Evolutionary conservation across 2,329 filamentous ascomycete genomes (phyloP).

Genomic region (Hortaea werneckii): DNA sequence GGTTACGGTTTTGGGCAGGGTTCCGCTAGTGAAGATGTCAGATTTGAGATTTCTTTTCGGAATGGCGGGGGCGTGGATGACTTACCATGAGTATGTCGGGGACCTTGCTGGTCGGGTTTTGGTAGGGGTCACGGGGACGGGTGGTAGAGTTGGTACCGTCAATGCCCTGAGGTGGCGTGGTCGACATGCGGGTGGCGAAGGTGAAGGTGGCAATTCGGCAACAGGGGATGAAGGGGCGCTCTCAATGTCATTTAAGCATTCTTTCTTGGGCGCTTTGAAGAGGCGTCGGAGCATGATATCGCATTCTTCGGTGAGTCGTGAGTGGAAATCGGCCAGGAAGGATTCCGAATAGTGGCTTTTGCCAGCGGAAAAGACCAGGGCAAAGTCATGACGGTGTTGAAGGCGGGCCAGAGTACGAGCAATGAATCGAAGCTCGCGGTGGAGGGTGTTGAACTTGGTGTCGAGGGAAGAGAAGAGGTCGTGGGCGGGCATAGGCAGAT

Average conservation of each 20-base stretch:
- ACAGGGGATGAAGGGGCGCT: constrained; percentile 1
- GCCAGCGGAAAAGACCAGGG: constrained; percentile 2
- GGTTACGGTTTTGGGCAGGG: neutral
- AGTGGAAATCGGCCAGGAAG: neutral
- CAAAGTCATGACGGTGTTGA: constrained; percentile 4
- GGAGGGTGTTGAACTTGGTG: constrained; percentile 4
- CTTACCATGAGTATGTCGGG: too few species aligned
- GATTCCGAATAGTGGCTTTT: neutral
- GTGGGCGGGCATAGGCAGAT: neutral
- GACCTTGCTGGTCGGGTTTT: too few species aligned
- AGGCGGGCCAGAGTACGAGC: constrained; percentile 6
- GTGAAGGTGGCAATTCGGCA: neutral
- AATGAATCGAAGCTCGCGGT: constrained; percentile 9
- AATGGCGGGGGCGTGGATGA: too few species aligned
- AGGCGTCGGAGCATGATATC: neutral
- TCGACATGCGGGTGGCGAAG: neutral
- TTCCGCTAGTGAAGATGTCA: too few species aligned
- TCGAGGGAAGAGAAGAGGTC: neutral
- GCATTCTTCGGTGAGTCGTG: neutral
- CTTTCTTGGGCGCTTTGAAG: neutral
- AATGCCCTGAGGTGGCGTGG: neutral
- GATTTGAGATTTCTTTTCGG: too few species aligned
- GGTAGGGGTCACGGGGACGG: too few species aligned
- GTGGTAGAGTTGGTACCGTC: too few species aligned
- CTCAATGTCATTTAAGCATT: constrained; percentile 1